Conservation (phyloP, 257 asterid species). For the Rauvolfia tetraphylla region DNA sequence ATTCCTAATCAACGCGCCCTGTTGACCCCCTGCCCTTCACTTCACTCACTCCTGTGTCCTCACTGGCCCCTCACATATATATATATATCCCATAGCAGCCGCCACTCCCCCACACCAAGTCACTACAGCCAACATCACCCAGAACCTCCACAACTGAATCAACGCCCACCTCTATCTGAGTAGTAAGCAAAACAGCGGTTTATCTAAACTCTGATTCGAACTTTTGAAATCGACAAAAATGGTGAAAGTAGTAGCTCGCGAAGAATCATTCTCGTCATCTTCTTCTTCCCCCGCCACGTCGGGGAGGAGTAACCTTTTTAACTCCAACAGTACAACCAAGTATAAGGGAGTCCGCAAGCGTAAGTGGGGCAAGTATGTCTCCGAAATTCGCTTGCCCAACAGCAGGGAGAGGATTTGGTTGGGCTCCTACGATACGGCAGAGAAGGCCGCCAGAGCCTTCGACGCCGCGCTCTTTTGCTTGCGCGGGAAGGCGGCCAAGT, state of each 20-base stretch:
- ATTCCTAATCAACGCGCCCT: conserved; percentile 26
- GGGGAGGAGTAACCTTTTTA: background rate
- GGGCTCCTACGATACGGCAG: conserved; percentile 65
- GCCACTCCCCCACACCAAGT: conserved; percentile 29
- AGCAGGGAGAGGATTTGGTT: conserved; percentile 73
- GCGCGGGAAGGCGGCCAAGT: conserved; percentile 56
- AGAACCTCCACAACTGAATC: background rate
- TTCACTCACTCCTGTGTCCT: conserved; percentile 1
- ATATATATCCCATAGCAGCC: conserved; percentile 51
- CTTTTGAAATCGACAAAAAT: conserved; percentile 9
- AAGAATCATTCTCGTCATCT: conserved; percentile 18
- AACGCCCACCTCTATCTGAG: background rate
- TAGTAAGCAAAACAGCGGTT: no score
- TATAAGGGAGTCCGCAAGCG: conserved; percentile 67
- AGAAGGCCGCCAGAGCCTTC: conserved; percentile 74
- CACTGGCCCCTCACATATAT: background rate
- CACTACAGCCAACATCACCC: background rate
- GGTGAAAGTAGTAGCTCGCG: conserved; percentile 40
- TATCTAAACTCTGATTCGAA: background rate
- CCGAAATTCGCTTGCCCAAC: conserved; percentile 69
- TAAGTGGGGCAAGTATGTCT: conserved; percentile 73
- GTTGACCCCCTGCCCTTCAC: conserved; percentile 26
- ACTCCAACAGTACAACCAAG: conserved; percentile 4
- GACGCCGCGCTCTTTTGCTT: conserved; percentile 68
- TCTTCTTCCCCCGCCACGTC: conserved; percentile 19